Evolutionary conservation across 345 rosid genomes (phyloP).

Genomic region (Citrus glauca): DNA sequence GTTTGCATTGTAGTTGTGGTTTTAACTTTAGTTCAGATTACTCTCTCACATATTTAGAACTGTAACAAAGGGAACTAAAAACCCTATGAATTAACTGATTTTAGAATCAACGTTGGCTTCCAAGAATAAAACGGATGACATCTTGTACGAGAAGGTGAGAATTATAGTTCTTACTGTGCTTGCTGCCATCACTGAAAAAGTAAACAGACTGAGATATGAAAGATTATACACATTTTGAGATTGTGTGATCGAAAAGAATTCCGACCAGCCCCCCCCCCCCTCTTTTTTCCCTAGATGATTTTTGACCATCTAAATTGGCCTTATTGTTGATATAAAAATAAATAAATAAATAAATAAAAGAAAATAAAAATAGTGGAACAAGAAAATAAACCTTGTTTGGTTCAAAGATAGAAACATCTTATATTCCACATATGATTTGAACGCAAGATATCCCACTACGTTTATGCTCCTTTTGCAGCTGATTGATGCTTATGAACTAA

Average conservation of each 20-base stretch:
- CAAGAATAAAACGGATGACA: slow-evolving; percentile 34
- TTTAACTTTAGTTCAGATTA: neutral
- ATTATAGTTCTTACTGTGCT: slow-evolving; percentile 27
- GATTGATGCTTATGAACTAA: neutral
- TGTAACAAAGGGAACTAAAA: neutral
- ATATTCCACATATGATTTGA: neutral
- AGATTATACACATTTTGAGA: neutral
- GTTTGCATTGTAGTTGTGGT: neutral
- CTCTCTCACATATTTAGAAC: neutral
- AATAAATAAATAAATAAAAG: too few relatives aligned
- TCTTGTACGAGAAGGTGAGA: slow-evolving; percentile 41
- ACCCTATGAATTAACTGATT: too few relatives aligned
- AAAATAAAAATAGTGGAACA: neutral
- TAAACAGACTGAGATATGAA: neutral
- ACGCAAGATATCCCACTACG: neutral
- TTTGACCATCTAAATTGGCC: neutral
- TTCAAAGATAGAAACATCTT: neutral
- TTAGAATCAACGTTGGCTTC: neutral
- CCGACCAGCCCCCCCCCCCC: too few relatives aligned
- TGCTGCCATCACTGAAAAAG: neutral
- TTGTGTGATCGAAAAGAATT: neutral
- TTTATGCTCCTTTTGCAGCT: neutral
- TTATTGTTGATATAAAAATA: neutral
- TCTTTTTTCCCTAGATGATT: neutral
- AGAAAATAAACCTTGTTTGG: neutral